Conservation (phyloP, 2,329 filamentous ascomycete genomes). For the Orbilia oligospora region DNA sequence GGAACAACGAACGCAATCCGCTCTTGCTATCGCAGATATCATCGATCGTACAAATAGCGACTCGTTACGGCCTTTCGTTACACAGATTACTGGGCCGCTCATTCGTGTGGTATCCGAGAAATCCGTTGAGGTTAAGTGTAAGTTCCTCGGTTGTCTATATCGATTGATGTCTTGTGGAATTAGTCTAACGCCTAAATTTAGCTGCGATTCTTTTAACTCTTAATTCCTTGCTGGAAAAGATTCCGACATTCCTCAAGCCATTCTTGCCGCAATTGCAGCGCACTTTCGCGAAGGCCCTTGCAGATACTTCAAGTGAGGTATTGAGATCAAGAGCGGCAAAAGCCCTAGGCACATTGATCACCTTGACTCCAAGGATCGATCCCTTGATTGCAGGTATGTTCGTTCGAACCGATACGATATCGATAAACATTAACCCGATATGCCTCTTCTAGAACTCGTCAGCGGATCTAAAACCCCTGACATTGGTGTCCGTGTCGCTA, state of each 20-base stretch:
- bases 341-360: constrained; percentile 94
- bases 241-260: constrained; percentile 92
- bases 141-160: constrained; percentile 39
- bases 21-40: constrained; percentile 93
- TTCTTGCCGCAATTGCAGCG: constrained; percentile 97
- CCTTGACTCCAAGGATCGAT: constrained; percentile 93
- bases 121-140: constrained; percentile 89
- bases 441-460: constrained; percentile 79
- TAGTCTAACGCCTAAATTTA: constrained; percentile 59
- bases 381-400: constrained; percentile 79
- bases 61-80: constrained; percentile 92
- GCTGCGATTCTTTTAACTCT: constrained; percentile 92
- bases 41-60: constrained; percentile 91
- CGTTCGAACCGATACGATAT: background rate
- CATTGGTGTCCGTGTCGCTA: constrained; percentile 88
- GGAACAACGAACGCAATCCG: constrained; percentile 91
- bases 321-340: constrained; percentile 90
- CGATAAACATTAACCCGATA: constrained; percentile 11
- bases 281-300: constrained; percentile 95
- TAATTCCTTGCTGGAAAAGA: constrained; percentile 96
- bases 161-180: constrained; percentile 3
- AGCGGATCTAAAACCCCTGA: constrained; percentile 95
- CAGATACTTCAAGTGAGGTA: constrained; percentile 90
- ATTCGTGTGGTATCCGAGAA: constrained; percentile 98
- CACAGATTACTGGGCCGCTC: constrained; percentile 95